Base-by-base conservation (phyloP, 2,329 filamentous ascomycete genomes). In the Microcera coccophila region DNA sequence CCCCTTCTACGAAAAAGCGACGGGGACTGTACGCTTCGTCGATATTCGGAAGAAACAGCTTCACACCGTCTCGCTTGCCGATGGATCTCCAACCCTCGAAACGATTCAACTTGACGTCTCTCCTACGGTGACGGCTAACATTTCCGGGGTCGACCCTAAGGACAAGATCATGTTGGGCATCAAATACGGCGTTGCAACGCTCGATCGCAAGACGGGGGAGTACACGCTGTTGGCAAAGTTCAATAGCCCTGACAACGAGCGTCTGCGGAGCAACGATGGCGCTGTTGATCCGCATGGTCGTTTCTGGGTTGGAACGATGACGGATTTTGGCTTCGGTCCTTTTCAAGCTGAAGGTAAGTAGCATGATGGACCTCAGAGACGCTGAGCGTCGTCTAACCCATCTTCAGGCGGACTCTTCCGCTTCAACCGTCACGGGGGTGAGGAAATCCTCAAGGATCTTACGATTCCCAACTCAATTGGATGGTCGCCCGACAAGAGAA, bases 281-380 rank as follows among this genome's bases (percentile, higher is more conserved):
- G 85, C 82, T 4, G 81, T 87, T 39, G 90, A 95, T 60, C 82
- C 81, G 19, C 76, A 82, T 49, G 90, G 90, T 22, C 74, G 88
- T 24, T 93, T 91, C 68, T 95, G 88, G 85, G 74, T 90, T 5
- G 88, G 89, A 7, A 79, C 79, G 49, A 95, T 95, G 87, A 93
- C 88, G 49, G 88, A 95, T 59, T 79, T 81, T 55, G 66, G 65
- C 14, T 54, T 69, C 16, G 76, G 76, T 24, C 64, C 66, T 3
- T 84, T 87, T 42, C 71, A 82, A 57, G 70, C 79, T 35, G 76
- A 84, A 63, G 77, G 78, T 78, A 55, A 61, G 68, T 54, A 37
- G 65, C 9, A 57, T 61, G 14, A 29, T 37, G 11, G 41, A 18
- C 22, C 22, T 26, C 22, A 26, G 22, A n/a, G 22, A 26, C 22